Evolutionary conservation across 2,329 filamentous ascomycete genomes (phyloP), one percentile per base, ranked within the genome.

Genomic region (Aphanoascus verrucosus): DNA sequence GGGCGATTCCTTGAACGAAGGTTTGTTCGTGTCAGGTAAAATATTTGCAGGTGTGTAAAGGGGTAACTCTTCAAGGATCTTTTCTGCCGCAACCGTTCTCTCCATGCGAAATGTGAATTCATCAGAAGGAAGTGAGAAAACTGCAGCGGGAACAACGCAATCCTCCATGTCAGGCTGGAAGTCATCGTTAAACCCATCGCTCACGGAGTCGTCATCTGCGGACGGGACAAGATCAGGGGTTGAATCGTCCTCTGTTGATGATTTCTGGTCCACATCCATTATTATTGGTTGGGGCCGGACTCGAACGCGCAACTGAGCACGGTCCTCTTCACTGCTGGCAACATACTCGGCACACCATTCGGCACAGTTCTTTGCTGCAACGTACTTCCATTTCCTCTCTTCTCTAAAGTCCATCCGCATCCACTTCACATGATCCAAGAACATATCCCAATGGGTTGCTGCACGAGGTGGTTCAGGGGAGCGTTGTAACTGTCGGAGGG

Each of bases 341-440:
- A 88, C 78, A 80, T 88, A 98, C 60, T 91, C 84, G 0, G 85
- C 87, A 67, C 91, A 97, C 62, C 85, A 86, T 62, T 83, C 76
- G 1, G 89, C 93, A 56, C 95, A 75, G 54, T 84, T 88, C 55
- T 84, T 84, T 4, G 90, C 90, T 35, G 85, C 79, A 1, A 85
- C 80, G 64, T 82, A 83, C 71, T 96, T 97, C 89, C 90, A 95
- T 66, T 94, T 95, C 40, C 88, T 77, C 67, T 97, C 93, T 69
- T 96, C 88, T 49, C 86, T 80, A 64, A 96, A 97, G 69, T 98
- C 93, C 1, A 89, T 96, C 49, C 90, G 82, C 88, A 98, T 94
- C 91, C 91, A 97, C 67, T 90, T 94, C 80, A 91, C 88, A 72
- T 98, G 90, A 60, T 89, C 80, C 32, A 98, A 73, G 53, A 97